Conservation (phyloP, 1,139 yeast species). For the Scheffersomyces parashehatae region DNA sequence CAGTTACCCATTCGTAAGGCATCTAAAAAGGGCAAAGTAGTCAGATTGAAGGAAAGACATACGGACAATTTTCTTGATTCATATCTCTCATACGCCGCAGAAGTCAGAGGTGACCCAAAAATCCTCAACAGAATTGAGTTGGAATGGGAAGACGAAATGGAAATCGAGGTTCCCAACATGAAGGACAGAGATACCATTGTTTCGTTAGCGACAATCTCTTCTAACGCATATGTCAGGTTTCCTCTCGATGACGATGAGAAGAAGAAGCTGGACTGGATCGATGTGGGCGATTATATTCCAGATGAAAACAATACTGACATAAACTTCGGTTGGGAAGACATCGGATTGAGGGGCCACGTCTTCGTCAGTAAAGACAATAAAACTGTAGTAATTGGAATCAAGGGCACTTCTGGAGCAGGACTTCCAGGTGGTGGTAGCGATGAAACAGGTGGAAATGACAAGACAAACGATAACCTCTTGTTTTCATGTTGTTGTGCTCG, state of each 20-base stretch:
- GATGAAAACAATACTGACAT: conserved; percentile 33
- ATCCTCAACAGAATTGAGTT: conserved; percentile 42
- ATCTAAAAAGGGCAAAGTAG: conserved; percentile 25
- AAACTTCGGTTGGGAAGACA: conserved; percentile 82
- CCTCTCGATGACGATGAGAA: conserved; percentile 66
- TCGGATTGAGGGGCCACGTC: conserved; percentile 88
- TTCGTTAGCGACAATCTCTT: conserved; percentile 79
- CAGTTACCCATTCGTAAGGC: conserved; percentile 27
- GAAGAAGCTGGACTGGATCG: conserved; percentile 73
- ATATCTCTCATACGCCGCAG: conserved; percentile 59
- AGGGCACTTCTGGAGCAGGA: conserved; percentile 92
- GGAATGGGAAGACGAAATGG: conserved; percentile 55
- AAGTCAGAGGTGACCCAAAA: conserved; percentile 43
- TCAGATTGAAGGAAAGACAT: conserved; percentile 56
- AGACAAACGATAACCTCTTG: conserved; percentile 79
- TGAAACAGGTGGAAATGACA: conserved; percentile 79
- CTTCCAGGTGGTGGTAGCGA: conserved; percentile 72
- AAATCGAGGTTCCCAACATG: conserved; percentile 67
- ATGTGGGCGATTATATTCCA: conserved; percentile 64
- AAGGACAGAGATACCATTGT: conserved; percentile 72
- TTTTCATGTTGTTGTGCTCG: conserved; percentile 98
- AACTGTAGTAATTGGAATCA: conserved; percentile 76
- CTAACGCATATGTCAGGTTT: conserved; percentile 83
- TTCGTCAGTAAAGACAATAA: conserved; percentile 67
- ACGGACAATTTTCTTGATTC: conserved; percentile 66